These are phyloP conservation scores for Neurospora tetrasperma DNA, from an alignment of 495 filamentous ascomycete species.

Conservation along the genomic window DNA sequence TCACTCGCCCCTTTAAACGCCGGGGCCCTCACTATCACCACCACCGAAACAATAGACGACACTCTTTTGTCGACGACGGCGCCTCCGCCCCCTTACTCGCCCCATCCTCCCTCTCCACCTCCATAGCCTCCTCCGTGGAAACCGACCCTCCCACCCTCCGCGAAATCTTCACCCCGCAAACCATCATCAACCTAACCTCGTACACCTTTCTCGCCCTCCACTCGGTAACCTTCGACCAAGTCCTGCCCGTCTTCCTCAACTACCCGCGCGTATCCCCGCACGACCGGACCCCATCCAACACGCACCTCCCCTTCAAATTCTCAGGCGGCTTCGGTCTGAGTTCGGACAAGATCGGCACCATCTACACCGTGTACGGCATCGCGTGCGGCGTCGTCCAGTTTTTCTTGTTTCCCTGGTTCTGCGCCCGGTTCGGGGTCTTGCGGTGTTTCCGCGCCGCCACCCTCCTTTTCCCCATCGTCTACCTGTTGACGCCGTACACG, in stretches of 20 bases:
- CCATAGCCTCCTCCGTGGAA: not conserved
- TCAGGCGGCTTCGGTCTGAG: conserved; percentile 63
- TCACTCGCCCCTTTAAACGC: conserved; percentile 27
- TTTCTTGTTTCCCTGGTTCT: conserved; percentile 61
- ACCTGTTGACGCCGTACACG: conserved; percentile 64
- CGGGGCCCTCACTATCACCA: conserved; percentile 8
- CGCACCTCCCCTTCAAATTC: conserved; percentile 66
- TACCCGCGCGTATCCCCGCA: conserved; percentile 40
- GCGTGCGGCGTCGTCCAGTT: conserved; percentile 68
- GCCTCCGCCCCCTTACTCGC: conserved; percentile 36
- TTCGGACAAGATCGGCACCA: conserved; percentile 62
- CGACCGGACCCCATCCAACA: conserved; percentile 35
- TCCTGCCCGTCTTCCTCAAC: conserved; percentile 74
- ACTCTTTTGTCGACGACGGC: conserved; percentile 34
- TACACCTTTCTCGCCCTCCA: conserved; percentile 72
- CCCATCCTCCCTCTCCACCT: conserved; percentile 10
- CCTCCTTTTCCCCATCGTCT: conserved; percentile 58
- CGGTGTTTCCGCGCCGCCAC: conserved; percentile 51
- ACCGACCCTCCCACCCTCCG: conserved; percentile 37
- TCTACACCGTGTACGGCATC: conserved; percentile 67
- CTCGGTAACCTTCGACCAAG: conserved; percentile 67
- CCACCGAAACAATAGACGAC: conserved; percentile 15
- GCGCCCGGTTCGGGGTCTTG: conserved; percentile 58
- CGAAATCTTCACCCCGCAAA: conserved; percentile 68
- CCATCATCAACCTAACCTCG: conserved; percentile 59